Base-by-base conservation (phyloP, 83 land plant species). In the Picea abies region DNA sequence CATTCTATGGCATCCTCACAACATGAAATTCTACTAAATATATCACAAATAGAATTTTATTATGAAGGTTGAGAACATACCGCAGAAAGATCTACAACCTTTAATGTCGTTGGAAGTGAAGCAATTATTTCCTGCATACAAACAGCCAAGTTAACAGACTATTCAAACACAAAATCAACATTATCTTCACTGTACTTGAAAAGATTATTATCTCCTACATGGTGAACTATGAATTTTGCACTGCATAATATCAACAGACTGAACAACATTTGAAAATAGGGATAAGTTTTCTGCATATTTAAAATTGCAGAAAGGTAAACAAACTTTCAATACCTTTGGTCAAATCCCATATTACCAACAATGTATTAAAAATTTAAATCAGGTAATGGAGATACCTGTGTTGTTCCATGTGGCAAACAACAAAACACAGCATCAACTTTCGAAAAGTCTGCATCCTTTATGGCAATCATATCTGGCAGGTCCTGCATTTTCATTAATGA, bases 381-480 rank as follows among this genome's bases (percentile, higher is more conserved):
- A 58, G 52, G 44, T 4, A 25, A 81, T 29, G 19, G 71, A 52
- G 25, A 10, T 23, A 93, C 99, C 93, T 97, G 99, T 11, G 99
- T 97, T 4, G 98, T 95, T 79, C 99, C 99, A 90, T 97, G 99
- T 80, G 99, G 99, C 86, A 97, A 89, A 79, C 98, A 97, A 81
- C 98, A 97, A 78, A 97, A 97, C 25, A 95, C 94, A 79, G 95
- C 99, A 91, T 95, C 99, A 61, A 93, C 91, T 64, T 90, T 78
- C 15, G 94, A 88, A 86, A 96, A 96, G 79, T 96, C 93, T n/a
- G 99, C 99, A 93, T 96, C 99, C 56, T 87, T 89, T 41, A 96
- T 77, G 11, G 99, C 90, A 69, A 96, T 89, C 94, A 96, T 80
- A 76, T 90, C 65, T 76, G 97, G 98, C 79, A 95, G 76, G 60